Evolutionary conservation across 257 asterid species (phyloP).

Genomic region (Scutellaria minor): DNA sequence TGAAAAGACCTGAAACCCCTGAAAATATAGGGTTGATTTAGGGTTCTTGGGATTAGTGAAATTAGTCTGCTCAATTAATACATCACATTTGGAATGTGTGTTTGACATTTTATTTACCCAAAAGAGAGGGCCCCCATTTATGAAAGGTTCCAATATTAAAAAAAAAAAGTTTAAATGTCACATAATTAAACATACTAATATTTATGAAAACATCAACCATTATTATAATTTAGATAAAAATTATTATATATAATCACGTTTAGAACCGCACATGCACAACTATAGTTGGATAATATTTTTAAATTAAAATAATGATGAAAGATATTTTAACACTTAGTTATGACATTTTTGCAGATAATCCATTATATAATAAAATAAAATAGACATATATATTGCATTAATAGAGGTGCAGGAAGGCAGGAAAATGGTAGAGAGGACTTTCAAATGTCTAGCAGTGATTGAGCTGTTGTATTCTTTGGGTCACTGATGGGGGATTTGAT

Average conservation of each 20-base stretch:
- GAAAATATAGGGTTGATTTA: conserved; percentile 4
- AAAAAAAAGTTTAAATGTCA: too few species aligned
- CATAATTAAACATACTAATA: too few species aligned
- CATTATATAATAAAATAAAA: too few species aligned
- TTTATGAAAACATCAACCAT: too few species aligned
- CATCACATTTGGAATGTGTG: conserved; percentile 38
- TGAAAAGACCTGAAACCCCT: neutral
- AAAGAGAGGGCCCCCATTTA: conserved; percentile 28
- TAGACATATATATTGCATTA: too few species aligned
- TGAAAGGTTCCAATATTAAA: conserved; percentile 1
- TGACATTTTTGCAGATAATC: too few species aligned
- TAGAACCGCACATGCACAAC: too few species aligned
- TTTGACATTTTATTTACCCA: conserved; percentile 32
- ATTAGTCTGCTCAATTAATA: conserved; percentile 19
- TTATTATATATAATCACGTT: too few species aligned
- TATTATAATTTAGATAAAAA: too few species aligned
- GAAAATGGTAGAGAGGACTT: conserved; percentile 28
- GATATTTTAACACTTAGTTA: too few species aligned
- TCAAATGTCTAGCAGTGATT: conserved; percentile 44
- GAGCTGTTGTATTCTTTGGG: conserved; percentile 30
- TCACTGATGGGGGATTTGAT: conserved; percentile 49
- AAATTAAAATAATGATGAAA: too few species aligned
- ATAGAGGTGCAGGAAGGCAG: neutral
- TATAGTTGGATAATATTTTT: too few species aligned
- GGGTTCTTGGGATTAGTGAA: conserved; percentile 44